These are phyloP conservation scores for Botryotinia convoluta DNA, from an alignment of 2,329 filamentous ascomycete genomes.

Conservation along the genomic window DNA sequence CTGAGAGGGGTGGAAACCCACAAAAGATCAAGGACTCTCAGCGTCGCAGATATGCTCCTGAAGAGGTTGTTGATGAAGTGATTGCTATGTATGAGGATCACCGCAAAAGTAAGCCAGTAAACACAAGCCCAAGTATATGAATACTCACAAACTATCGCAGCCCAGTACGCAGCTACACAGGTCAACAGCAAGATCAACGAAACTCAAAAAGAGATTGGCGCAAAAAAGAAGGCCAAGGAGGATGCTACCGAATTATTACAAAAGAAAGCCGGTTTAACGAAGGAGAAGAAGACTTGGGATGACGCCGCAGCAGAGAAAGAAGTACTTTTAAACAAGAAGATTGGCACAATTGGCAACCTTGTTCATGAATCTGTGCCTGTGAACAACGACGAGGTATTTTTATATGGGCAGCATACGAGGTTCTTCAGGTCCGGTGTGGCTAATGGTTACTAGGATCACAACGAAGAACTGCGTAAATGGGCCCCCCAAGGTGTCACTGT, in stretches of 20 bases:
- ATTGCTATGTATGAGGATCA: constrained; percentile 85
- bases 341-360: constrained; percentile 83
- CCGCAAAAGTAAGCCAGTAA: constrained; percentile 58
- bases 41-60: constrained; percentile 73
- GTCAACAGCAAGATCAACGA: constrained; percentile 83
- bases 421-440: constrained; percentile 9
- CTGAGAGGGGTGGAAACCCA: constrained; percentile 86
- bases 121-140: neutral
- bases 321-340: constrained; percentile 68
- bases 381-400: constrained; percentile 70
- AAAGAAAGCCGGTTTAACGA: constrained; percentile 74
- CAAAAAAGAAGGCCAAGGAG: constrained; percentile 93
- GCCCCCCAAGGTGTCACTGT: constrained; percentile 70
- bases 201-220: constrained; percentile 83
- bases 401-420: neutral
- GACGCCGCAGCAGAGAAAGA: constrained; percentile 76
- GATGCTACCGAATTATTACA: constrained; percentile 76
- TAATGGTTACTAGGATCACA: constrained; percentile 61
- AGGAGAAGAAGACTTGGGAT: constrained; percentile 77
- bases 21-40: constrained; percentile 92
- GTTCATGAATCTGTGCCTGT: constrained; percentile 86
- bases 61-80: constrained; percentile 86
- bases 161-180: constrained; percentile 75
- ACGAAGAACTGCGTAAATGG: constrained; percentile 75
- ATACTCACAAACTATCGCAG: constrained; percentile 40